Evolutionary conservation across 2,329 filamentous ascomycete genomes (phyloP), one percentile per base, ranked within the genome.

Genomic region (Huntiella moniliformis): DNA sequence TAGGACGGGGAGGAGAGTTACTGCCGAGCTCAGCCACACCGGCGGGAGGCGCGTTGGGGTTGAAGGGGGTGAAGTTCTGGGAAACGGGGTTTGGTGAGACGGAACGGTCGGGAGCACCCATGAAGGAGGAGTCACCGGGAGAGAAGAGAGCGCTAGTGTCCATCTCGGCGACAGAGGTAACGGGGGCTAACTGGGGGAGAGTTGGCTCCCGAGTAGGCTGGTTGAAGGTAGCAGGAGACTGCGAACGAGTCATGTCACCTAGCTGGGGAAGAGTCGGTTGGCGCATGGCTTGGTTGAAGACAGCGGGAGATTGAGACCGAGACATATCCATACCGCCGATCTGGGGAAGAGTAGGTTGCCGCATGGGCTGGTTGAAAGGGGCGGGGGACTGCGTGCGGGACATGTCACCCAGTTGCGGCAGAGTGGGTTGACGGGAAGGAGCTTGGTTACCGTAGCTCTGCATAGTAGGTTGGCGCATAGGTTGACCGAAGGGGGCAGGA

Each of bases 11-110:
- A 46, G 54, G 52, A 32, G 51, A 55, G 48, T 59, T 62, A 28
- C 45, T 31, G 55, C 50, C 50, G 60, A 59, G 4, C 53, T 54
- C 1, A 43, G 53, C 10, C 58, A 61, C 37, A 56, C 60, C 42
- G 58, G 55, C 1, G 57, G 55, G 22, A 3, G 42, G 16, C 10
- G 37, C 38, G 36, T 45, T 49, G 33, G 41, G 50, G 40, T 42
- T 45, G 41, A 33, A 48, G 16, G 45, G 40, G n/a, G 32, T 43
- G 42, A 49, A 49, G 12, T 33, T 22, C 7, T 37, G 61, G 15
- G 32, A 54, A 44, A 51, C 48, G 12, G 48, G 49, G 33, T 51
- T 54, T 8, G 53, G 44, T 31, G 51, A 51, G 35, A 54, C 54
- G 16, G 53, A 52, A 17, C 47, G 51, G 16, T 46, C 52, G 15